Evolutionary conservation across 2,329 filamentous ascomycete species (phyloP).

Genomic region (Colletotrichum siamense): DNA sequence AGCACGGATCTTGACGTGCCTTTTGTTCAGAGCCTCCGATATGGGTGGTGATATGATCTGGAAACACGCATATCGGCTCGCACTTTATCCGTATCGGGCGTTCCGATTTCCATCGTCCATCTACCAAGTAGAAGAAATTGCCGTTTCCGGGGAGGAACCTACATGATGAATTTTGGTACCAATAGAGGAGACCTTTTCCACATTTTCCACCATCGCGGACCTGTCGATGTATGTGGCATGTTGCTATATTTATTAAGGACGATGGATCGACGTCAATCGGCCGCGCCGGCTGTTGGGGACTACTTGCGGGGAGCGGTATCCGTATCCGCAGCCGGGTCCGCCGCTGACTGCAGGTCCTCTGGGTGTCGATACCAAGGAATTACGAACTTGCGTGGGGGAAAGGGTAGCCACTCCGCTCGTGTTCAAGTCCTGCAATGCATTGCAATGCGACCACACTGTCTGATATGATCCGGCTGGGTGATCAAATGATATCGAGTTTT

Average conservation of each 20-base stretch:
- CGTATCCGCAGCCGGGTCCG: neutral
- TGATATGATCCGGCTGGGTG: neutral
- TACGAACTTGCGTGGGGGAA: neutral
- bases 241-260: slow-evolving; percentile 12
- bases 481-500: neutral
- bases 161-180: neutral
- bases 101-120: neutral
- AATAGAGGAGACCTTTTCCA: neutral
- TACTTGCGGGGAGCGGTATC: neutral
- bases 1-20: neutral
- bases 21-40: neutral
- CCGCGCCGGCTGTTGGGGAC: neutral
- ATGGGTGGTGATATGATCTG: neutral
- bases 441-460: neutral
- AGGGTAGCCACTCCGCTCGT: neutral
- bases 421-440: neutral
- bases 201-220: neutral
- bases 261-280: neutral
- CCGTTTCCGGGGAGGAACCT: neutral
- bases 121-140: neutral
- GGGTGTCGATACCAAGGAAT: neutral
- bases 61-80: neutral
- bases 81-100: neutral
- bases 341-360: neutral
- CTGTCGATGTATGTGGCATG: neutral